Conservation (phyloP, 1,139 yeast species). For the Eremothecium sinecaudum region DNA sequence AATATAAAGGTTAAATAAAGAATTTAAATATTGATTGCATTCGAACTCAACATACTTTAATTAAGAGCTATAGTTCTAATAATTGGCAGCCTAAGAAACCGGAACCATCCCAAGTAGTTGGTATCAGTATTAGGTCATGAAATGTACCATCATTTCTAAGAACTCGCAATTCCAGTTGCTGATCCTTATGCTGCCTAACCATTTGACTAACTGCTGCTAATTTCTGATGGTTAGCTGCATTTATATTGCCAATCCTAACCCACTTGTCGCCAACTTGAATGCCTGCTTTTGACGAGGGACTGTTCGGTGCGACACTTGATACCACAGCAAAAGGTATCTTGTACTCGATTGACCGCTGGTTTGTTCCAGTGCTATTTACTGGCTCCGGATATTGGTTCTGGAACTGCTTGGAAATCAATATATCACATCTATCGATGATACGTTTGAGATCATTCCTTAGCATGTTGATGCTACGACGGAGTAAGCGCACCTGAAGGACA, state of each 20-base stretch:
- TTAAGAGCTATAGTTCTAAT: slow-evolving; percentile 36
- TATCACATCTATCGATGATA: slow-evolving; percentile 42
- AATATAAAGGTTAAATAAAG: not conserved
- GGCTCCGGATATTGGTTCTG: slow-evolving; percentile 7
- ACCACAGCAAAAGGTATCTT: slow-evolving; percentile 52
- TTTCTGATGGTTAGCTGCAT: slow-evolving; percentile 44
- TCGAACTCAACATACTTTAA: slow-evolving; percentile 1
- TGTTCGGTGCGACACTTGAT: slow-evolving; percentile 36
- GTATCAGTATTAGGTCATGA: slow-evolving; percentile 34
- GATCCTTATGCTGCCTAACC: slow-evolving; percentile 16
- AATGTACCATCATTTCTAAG: slow-evolving; percentile 13
- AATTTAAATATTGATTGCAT: not conserved
- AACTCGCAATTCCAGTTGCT: slow-evolving; percentile 15
- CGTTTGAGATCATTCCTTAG: slow-evolving; percentile 57
- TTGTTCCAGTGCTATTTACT: not conserved
- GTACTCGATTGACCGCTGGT: slow-evolving; percentile 7
- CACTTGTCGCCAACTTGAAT: slow-evolving; percentile 40
- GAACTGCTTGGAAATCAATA: slow-evolving; percentile 39
- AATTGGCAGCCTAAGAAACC: slow-evolving; percentile 70
- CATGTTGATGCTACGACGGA: slow-evolving; percentile 55
- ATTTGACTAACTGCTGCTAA: slow-evolving; percentile 27
- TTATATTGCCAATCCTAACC: slow-evolving; percentile 43
- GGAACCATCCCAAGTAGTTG: slow-evolving; percentile 59
- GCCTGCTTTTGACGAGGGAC: slow-evolving; percentile 43
- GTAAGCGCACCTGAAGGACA: slow-evolving; percentile 53